phyloP scores from a whole-genome alignment of 2,329 filamentous ascomycete genomes.

The Diaporthe ampelina region DNA sequence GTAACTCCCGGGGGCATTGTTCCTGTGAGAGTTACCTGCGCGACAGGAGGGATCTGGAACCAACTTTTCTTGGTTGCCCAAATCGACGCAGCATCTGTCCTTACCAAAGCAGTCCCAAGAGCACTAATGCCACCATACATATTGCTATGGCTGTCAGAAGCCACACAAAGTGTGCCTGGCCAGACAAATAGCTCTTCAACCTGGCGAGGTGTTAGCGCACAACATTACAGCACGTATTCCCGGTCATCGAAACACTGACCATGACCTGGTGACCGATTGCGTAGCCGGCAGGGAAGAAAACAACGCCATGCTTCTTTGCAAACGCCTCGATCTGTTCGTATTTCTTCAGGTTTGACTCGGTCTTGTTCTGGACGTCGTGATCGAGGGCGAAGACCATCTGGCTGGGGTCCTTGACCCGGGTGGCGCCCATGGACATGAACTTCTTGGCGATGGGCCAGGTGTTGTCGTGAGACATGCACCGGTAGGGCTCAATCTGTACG shows the following conservation, averaged over 20 bases:
- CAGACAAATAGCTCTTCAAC: slow-evolving; percentile 82
- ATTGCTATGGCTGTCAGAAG: slow-evolving; percentile 82
- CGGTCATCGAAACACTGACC: slow-evolving; percentile 61
- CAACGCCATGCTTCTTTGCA: slow-evolving; percentile 80
- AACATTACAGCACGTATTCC: background rate
- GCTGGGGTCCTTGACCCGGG: slow-evolving; percentile 76
- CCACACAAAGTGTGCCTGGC: slow-evolving; percentile 88
- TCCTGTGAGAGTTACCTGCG: slow-evolving; percentile 83
- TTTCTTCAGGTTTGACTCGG: slow-evolving; percentile 83
- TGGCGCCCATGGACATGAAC: slow-evolving; percentile 86
- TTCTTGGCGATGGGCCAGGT: slow-evolving; percentile 67
- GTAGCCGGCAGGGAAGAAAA: slow-evolving; percentile 81
- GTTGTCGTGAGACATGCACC: slow-evolving; percentile 86
- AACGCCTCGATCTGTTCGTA: slow-evolving; percentile 87
- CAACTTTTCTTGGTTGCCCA: slow-evolving; percentile 88
- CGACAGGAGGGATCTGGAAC: slow-evolving; percentile 90
- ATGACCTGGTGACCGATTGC: slow-evolving; percentile 95
- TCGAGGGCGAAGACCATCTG: slow-evolving; percentile 90
- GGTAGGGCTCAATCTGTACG: slow-evolving; percentile 79
- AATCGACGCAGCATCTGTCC: slow-evolving; percentile 88
- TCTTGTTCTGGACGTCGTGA: slow-evolving; percentile 90
- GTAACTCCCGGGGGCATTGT: slow-evolving; percentile 83
- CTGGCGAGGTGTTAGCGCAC: slow-evolving; percentile 6
- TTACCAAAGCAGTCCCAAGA: slow-evolving; percentile 84
- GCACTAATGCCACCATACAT: slow-evolving; percentile 86